phyloP scores from a whole-genome alignment of 108 stramenopile species.

The Fragilaria crotonensis region DNA sequence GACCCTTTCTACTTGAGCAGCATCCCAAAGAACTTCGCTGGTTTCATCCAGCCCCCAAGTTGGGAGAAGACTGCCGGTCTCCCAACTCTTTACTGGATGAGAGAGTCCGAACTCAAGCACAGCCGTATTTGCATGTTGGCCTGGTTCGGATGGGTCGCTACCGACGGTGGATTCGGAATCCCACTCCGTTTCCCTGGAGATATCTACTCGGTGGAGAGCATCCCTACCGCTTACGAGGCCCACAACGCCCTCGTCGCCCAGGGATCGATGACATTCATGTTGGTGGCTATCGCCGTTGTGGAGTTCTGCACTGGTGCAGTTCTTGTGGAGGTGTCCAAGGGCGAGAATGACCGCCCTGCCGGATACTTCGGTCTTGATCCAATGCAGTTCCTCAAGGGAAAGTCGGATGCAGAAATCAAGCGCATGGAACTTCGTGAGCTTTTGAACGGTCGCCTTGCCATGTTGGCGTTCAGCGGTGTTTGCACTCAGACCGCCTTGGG shows the following conservation, averaged over 20 bases:
- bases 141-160: conserved; percentile 83
- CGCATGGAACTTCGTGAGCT: conserved; percentile 84
- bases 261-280: conserved; percentile 78
- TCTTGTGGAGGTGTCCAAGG: conserved; percentile 86
- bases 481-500: conserved; percentile 87
- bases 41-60: conserved; percentile 85
- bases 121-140: conserved; percentile 84
- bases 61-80: conserved; percentile 77
- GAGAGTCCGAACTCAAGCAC: conserved; percentile 87
- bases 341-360: conserved; percentile 83
- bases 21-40: conserved; percentile 87
- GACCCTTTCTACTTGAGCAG: conserved; percentile 90
- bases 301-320: conserved; percentile 73
- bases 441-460: conserved; percentile 92
- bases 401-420: conserved; percentile 60
- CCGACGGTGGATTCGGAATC: conserved; percentile 73
- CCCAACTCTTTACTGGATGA: conserved; percentile 86
- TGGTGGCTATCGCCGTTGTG: conserved; percentile 57
- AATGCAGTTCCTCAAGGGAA: conserved; percentile 75
- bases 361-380: conserved; percentile 87
- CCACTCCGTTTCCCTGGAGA: conserved; percentile 78
- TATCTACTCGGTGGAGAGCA: conserved; percentile 54
- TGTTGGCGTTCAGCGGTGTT: conserved; percentile 93
- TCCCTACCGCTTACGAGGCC: conserved; percentile 78
- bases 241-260: conserved; percentile 60